Conservation (phyloP, 2,329 filamentous ascomycete genomes). For the Neonectria ditissima region DNA sequence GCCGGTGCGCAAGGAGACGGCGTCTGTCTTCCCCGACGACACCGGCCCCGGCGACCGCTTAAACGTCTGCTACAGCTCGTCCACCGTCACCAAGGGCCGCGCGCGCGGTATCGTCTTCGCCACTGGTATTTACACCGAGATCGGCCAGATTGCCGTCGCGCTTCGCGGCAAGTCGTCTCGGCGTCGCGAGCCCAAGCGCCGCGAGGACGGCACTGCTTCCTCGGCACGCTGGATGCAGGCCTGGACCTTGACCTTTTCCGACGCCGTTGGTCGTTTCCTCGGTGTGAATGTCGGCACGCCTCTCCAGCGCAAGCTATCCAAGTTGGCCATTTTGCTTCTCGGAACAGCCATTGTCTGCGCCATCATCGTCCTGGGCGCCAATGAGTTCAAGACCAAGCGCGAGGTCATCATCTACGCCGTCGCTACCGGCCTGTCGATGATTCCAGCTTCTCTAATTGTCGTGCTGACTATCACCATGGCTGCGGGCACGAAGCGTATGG, state of each 20-base stretch:
- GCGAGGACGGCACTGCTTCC: constrained; percentile 55
- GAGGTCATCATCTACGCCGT: constrained; percentile 71
- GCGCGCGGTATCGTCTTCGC: constrained; percentile 71
- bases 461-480: constrained; percentile 72
- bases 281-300: constrained; percentile 78
- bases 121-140: constrained; percentile 71
- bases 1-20: constrained; percentile 66
- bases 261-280: constrained; percentile 72
- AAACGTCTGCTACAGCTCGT: constrained; percentile 73
- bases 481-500: constrained; percentile 65
- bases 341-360: constrained; percentile 75
- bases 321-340: constrained; percentile 75
- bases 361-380: constrained; percentile 75
- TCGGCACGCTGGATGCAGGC: constrained; percentile 50
- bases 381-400: constrained; percentile 63
- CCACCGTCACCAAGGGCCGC: constrained; percentile 71
- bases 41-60: constrained; percentile 67
- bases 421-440: constrained; percentile 61
- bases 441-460: constrained; percentile 61
- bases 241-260: constrained; percentile 56
- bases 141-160: constrained; percentile 68
- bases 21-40: constrained; percentile 55
- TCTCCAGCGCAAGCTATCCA: constrained; percentile 75
- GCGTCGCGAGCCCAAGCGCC: constrained; percentile 54
- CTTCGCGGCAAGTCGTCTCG: constrained; percentile 54